phyloP scores from a whole-genome alignment of 495 filamentous ascomycete genomes.

The Trichocladium antarcticum region DNA sequence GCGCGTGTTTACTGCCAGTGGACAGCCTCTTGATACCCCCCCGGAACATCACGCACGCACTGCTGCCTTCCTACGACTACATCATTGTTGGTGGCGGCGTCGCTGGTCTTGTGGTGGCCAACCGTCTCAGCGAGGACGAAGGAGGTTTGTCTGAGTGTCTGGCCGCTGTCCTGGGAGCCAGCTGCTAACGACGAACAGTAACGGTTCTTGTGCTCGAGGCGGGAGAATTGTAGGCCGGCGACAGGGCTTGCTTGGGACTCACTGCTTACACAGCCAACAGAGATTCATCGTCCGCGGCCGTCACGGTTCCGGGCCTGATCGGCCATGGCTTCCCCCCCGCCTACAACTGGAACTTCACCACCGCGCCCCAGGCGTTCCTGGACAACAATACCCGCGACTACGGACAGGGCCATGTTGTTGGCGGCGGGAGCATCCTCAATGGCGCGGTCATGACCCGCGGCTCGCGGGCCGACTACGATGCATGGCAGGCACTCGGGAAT shows the following conservation, averaged over 20 bases:
- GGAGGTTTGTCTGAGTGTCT: conserved; percentile 6
- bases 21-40: conserved; percentile 5
- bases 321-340: conserved; percentile 14
- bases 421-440: conserved; percentile 41
- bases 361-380: conserved; percentile 25
- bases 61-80: conserved; percentile 30
- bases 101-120: conserved; percentile 40
- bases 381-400: conserved; percentile 28
- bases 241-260: no score
- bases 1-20: neutral
- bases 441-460: conserved; percentile 38
- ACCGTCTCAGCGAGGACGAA: conserved; percentile 26
- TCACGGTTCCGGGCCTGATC: conserved; percentile 17
- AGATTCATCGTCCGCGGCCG: conserved; percentile 8
- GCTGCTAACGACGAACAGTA: no score
- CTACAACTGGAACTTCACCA: conserved; percentile 21
- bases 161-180: no score
- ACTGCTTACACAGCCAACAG: neutral
- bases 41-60: neutral
- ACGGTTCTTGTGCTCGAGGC: conserved; percentile 36
- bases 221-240: conserved; percentile 15
- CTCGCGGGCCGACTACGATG: conserved; percentile 41
- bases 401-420: conserved; percentile 32
- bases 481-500: conserved; percentile 50
- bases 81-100: conserved; percentile 46